Base-by-base conservation (phyloP, 495 filamentous ascomycete genomes). In the Cercophora sp. region DNA sequence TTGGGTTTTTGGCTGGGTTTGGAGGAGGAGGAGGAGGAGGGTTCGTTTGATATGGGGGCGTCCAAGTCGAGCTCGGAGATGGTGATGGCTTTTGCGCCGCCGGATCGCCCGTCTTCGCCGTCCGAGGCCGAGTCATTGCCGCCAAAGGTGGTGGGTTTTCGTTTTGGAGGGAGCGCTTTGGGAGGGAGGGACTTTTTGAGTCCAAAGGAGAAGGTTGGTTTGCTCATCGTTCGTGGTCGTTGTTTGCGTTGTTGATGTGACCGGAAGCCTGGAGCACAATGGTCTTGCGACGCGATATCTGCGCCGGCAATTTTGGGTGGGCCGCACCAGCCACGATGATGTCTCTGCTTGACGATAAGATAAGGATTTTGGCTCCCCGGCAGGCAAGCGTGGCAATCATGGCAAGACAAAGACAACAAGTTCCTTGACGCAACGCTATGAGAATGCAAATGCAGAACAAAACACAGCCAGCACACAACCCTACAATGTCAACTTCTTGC, bases 401-500 rank as follows among this genome's bases (percentile, higher is more conserved):
- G n/a, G n/a, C n/a, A n/a, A n/a, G n/a, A n/a, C n/a, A n/a, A n/a
- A n/a, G n/a, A n/a, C n/a, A n/a, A n/a, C n/a, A n/a, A n/a, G n/a
- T n/a, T n/a, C n/a, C n/a, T n/a, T n/a, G n/a, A n/a, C n/a, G n/a
- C n/a, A n/a, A n/a, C n/a, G n/a, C n/a, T n/a, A n/a, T n/a, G n/a
- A n/a, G n/a, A n/a, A n/a, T n/a, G n/a, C n/a, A n/a, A n/a, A n/a
- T n/a, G n/a, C n/a, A 22, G n/a, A 19, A 26, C 11, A 16, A 8
- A 24, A 8, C 3, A 29, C 1, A 8, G 4, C 8, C 13, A 1
- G 8, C 16, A 24, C n/a, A 23, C 0, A 19, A 43, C 25, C 43
- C 15, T 27, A 19, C 55, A 60, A 77, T 37, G 56, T 58, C 49
- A 83, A 48, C 44, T 55, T 75, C 72, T 85, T 89, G 8, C 67